phyloP scores from a whole-genome alignment of 495 filamentous ascomycete species.

The Aspergillus incahuasiensis region DNA sequence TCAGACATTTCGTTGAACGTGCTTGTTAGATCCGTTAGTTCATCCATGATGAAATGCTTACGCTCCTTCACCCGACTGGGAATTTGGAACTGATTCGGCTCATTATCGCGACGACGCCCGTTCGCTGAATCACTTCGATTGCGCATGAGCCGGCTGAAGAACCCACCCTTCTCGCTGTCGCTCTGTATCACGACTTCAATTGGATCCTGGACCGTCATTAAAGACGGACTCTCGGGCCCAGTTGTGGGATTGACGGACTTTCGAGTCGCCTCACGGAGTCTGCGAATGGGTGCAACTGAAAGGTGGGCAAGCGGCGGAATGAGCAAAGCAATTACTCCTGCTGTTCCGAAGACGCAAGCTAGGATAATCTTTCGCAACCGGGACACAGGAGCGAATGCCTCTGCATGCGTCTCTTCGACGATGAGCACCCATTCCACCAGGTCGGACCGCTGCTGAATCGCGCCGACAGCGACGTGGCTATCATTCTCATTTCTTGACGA shows the following conservation, averaged over 20 bases:
- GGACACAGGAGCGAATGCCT: constrained; percentile 71
- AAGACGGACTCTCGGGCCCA: constrained; percentile 30
- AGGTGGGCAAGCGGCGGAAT: constrained; percentile 74
- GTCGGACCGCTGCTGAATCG: constrained; percentile 55
- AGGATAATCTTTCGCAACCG: constrained; percentile 72
- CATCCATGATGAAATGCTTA: constrained; percentile 74
- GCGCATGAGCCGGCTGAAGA: constrained; percentile 7
- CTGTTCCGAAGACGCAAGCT: constrained; percentile 78
- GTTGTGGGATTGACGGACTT: constrained; percentile 61
- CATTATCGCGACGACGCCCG: constrained; percentile 6
- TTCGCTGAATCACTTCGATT: constrained; percentile 5
- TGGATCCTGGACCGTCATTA: not conserved
- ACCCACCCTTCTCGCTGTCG: not conserved
- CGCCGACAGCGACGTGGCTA: constrained; percentile 62
- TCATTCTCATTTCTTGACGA: constrained; percentile 66
- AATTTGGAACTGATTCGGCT: constrained; percentile 59
- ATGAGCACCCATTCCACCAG: constrained; percentile 77
- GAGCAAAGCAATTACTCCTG: constrained; percentile 61
- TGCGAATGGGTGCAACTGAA: constrained; percentile 72
- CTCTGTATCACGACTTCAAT: not conserved
- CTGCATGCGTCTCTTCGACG: constrained; percentile 66
- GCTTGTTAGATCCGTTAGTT: constrained; percentile 77
- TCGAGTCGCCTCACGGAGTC: constrained; percentile 70
- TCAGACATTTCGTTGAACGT: constrained; percentile 96
- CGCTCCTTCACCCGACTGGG: constrained; percentile 73